Evolutionary conservation across 345 rosid genomes (phyloP).

Genomic region (Euphorbia peplus): DNA sequence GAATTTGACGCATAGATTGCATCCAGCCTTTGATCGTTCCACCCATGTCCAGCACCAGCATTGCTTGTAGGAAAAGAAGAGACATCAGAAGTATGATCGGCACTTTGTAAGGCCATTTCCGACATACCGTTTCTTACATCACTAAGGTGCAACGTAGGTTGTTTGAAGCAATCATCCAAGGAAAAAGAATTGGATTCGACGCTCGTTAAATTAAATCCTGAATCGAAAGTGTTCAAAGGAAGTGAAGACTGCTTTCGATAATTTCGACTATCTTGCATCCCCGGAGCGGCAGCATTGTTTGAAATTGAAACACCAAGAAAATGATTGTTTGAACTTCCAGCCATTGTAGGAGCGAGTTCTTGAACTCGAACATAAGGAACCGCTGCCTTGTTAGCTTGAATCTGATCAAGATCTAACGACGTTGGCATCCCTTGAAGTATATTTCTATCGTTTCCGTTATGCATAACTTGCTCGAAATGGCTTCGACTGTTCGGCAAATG

Average conservation of each 20-base stretch:
- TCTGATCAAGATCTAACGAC: conserved; percentile 56
- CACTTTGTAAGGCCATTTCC: conserved; percentile 40
- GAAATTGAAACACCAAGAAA: conserved; percentile 38
- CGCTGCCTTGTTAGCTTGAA: conserved; percentile 48
- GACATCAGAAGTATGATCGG: conserved; percentile 33
- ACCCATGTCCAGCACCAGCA: conserved; percentile 35
- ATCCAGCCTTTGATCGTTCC: conserved; percentile 37
- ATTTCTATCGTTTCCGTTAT: conserved; percentile 41
- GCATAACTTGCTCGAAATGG: conserved; percentile 45
- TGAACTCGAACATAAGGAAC: conserved; percentile 24
- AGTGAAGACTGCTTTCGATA: conserved; percentile 38
- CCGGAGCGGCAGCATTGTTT: conserved; percentile 40
- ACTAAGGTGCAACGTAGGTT: conserved; percentile 29
- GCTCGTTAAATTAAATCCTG: conserved; percentile 33
- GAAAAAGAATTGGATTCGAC: conserved; percentile 32
- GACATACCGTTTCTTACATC: conserved; percentile 34
- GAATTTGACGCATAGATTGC: conserved; percentile 28
- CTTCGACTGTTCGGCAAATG: conserved; percentile 33
- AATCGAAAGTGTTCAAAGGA: conserved; percentile 25
- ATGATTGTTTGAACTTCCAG: conserved; percentile 41
- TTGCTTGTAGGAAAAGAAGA: conserved; percentile 32
- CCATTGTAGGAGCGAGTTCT: conserved; percentile 29
- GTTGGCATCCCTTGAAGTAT: conserved; percentile 74
- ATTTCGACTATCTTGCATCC: conserved; percentile 22
- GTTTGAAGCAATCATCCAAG: conserved; percentile 23